Percentiles rank a stretch among this genome's conserved stretches.
These are phyloP conservation scores for Podaxis mareebaensis DNA, from an alignment of 768 basidiomycete species.

Conservation along the genomic window DNA sequence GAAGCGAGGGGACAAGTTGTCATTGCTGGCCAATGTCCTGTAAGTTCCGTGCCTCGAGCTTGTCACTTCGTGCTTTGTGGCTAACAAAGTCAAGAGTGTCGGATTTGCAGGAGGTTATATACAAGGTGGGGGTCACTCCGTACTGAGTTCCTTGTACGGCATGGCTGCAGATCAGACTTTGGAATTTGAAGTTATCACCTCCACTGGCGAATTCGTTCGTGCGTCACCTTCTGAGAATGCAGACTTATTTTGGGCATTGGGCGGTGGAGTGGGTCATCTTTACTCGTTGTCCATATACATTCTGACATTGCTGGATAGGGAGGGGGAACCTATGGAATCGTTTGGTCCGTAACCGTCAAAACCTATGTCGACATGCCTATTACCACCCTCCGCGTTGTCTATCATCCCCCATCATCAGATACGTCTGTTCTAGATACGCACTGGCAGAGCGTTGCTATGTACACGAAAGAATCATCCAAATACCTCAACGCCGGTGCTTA, in stretches of 20 bases:
- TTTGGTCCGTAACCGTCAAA: constrained; percentile 21
- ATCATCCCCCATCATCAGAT: constrained; percentile 6
- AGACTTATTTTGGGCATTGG: constrained; percentile 46
- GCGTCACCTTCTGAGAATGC: constrained; percentile 37
- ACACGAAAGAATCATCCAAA: constrained; percentile 16
- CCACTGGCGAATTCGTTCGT: constrained; percentile 35
- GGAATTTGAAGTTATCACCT: constrained; percentile 41
- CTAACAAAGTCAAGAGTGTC: constrained; percentile 27
- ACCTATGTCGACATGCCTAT: constrained; percentile 18
- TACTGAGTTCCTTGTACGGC: constrained; percentile 20
- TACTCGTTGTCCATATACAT: neutral
- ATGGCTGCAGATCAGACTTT: constrained; percentile 32
- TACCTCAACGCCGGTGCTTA: constrained; percentile 17
- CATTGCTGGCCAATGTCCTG: constrained; percentile 22
- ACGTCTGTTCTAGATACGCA: constrained; percentile 11
- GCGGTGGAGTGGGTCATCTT: constrained; percentile 36
- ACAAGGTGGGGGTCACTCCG: constrained; percentile 36
- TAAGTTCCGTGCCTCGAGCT: neutral
- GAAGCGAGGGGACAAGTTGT: constrained; percentile 19
- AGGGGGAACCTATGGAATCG: constrained; percentile 12
- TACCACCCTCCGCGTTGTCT: constrained; percentile 13
- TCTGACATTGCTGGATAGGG: neutral
- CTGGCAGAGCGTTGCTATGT: constrained; percentile 18
- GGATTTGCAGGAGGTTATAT: constrained; percentile 42
- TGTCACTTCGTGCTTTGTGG: neutral